Evolutionary conservation across 2,329 filamentous ascomycete genomes (phyloP), one percentile per base, ranked within the genome.

Genomic region (Trichoderma polysporum): DNA sequence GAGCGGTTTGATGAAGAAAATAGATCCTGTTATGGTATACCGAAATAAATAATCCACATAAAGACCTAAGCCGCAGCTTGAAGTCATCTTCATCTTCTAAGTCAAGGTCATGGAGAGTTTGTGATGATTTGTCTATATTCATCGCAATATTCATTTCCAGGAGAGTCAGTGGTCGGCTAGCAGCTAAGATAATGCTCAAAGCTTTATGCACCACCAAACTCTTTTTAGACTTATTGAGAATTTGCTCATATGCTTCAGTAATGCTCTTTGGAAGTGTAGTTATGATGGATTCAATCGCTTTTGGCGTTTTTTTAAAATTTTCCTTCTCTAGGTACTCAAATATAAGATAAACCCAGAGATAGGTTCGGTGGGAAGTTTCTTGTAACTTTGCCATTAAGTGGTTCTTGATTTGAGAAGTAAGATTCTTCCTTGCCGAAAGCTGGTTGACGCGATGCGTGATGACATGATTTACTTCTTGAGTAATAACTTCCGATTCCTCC

Each of bases 321-420:
- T 58, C 27, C 9, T 53, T 65, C 49, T 72, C 29, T 10, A 80
- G 66, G 59, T 75, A 70, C 12, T 79, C 69, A 10, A 79, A 76
- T 0, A 79, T 71, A 57, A 80, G 72, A 41, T 77, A 71, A 3
- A 79, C 70, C 78, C 75, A 80, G 15, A 81, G 76, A 50, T 79
- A 80, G 0, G 77, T 80, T 6, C 77, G 75, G 47, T 80, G 70
- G 1, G 68, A 33, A 19, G 62, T 66, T 3, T 52, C 49, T 31
- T 68, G 66, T 71, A 27, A 74, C 41, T 12, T 68, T 13, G 0
- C 29, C 5, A 27, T 53, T 60, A 9, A 77, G 47, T 4, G 53
- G 12, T 25, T 22, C 76, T 68, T 27, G 2, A 15, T 31, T 53
- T 53, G n/a, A 10, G 2, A 0, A 12, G n/a, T 45, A 12, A 45